Base-by-base conservation (phyloP, 805 yeast genomes). In the Wickerhamiella cacticola region DNA sequence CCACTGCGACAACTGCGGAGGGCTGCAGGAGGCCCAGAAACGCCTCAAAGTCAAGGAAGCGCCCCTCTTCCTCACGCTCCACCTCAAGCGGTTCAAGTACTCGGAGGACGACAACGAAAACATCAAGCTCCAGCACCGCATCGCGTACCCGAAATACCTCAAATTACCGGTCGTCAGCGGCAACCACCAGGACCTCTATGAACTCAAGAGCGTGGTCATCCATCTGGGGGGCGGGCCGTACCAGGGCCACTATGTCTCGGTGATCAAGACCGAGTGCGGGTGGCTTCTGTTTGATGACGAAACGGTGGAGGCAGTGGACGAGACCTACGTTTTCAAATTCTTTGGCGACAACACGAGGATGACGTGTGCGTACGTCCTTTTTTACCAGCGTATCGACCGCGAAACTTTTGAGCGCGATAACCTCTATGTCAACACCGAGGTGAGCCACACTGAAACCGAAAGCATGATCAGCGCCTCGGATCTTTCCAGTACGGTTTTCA, bases 211-310 rank as follows among this genome's bases (percentile, higher is more conserved):
- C 0, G 79, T 89, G 38, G 92, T 92, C 10, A 87, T 92, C 9
- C 98, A 92, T 60, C 79, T 92, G 55, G 98, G 98, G 5, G 94
- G 96, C 3, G 96, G 97, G 0, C 96, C 97, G 1, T 87, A 86
- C 68, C 96, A 88, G 65, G 98, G 98, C 0, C 98, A 92, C 62
- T 92, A 92, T 62, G 89, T 92, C 8, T 74, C 95, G 0, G 68
- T 92, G 4, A 81, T 92, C 51, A 86, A 86, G 59, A 80, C 87
- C 4, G 70, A 74, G 19, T 75, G 76, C 35, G 88, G 95, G 0
- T 92, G 98, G 98, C 66, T 92, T 25, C 66, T 92, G 49, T 92
- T 84, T 65, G 98, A 92, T 62, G 98, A 92, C 62, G 97, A 92
- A 63, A 79, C 92, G 4, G 96, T 89, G 1, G 96, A 89, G 61